phyloP scores from a whole-genome alignment of 140 eudicot genomes.

The Anethum foeniculum region DNA sequence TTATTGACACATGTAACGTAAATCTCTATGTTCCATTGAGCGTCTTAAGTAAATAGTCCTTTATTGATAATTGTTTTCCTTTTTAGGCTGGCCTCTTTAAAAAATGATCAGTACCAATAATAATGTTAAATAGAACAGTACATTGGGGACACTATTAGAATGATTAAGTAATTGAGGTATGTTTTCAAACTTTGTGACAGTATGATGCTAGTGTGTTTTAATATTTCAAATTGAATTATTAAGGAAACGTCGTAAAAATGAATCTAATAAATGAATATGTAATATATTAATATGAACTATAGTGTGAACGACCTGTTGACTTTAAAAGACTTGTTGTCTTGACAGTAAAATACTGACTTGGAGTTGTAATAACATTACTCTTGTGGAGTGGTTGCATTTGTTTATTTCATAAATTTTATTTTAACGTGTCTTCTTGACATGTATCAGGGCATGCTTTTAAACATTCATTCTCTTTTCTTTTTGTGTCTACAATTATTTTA shows the following conservation, averaged over 20 bases:
- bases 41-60: background rate
- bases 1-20: background rate
- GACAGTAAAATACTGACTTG: background rate
- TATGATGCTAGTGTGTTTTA: background rate
- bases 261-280: background rate
- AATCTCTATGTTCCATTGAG: background rate
- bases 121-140: background rate
- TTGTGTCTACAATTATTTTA: constrained; percentile 14
- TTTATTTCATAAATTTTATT: background rate
- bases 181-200: background rate
- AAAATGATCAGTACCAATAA: background rate
- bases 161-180: background rate
- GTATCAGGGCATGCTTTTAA: background rate
- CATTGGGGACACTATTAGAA: background rate
- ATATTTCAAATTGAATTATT: background rate
- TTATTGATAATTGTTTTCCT: background rate
- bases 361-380: background rate
- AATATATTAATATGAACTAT: background rate
- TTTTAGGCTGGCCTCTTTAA: background rate
- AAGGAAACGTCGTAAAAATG: background rate
- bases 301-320: background rate
- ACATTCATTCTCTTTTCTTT: background rate
- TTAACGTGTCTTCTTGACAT: background rate
- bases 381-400: background rate
- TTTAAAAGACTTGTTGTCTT: background rate